Evolutionary conservation across 306 rosid genomes (phyloP), one percentile per base, ranked within the genome.

Genomic region (Prinsepia uniflora): DNA sequence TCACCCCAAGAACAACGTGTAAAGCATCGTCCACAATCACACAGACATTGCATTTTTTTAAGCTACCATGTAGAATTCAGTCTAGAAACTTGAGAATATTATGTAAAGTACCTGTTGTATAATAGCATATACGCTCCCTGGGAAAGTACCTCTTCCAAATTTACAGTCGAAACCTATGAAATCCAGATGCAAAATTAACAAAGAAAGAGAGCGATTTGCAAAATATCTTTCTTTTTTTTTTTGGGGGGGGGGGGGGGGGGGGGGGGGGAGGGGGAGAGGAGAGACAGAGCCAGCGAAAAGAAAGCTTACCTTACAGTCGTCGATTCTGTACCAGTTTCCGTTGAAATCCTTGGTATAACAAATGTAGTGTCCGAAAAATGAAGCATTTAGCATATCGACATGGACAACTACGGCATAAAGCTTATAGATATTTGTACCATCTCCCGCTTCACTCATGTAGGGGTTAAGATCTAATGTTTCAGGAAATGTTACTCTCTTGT

Each of bases 101-200:
- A 43, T 8, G 40, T 14, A 41, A 14, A 59, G 73, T 76, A 30
- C 97, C 97, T 95, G 83, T 89, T 84, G 78, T 91, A 95, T 69
- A 95, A 82, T 75, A 95, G 96, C 99, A 95, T 95, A 79, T 95
- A 95, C 20, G 96, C 97, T 61, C 87, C 97, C 80, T 95, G 90
- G 77, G 97, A 91, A 83, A 95, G 96, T 63, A 95, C 97, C 79
- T 95, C 99, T 19, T 89, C 96, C 88, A 95, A 69, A 61, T 89
- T 90, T 78, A 86, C 97, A 20, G 54, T 67, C 1, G 11, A n/a
- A 72, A 95, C 97, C 99, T 95, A 84, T 77, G 20, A 50, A 67
- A 60, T 30, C 36, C 36, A 30, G 36, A 30, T 10, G 52, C 0
- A 15, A 53, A 15, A 55, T 11, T 3, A 10, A 55, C 2, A 3